These are phyloP conservation scores for Calonectria pteridis DNA, from an alignment of 2,329 filamentous ascomycete genomes.

Conservation along the genomic window DNA sequence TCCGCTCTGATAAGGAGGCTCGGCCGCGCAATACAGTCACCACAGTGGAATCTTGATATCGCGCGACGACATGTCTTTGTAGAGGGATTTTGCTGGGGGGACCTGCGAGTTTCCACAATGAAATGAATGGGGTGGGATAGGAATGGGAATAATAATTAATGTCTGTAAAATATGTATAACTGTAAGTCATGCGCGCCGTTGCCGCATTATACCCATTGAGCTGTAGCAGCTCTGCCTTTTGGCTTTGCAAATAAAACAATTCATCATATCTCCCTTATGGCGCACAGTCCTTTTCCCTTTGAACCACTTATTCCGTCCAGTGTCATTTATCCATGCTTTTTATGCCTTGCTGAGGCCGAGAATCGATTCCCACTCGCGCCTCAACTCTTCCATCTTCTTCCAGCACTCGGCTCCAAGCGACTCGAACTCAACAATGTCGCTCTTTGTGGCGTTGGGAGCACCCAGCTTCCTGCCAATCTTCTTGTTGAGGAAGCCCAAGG, in stretches of 20 bases:
- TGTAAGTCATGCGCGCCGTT: conserved; percentile 24
- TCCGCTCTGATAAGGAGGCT: conserved; percentile 57
- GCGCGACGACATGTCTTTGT: neutral
- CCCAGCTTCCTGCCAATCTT: conserved; percentile 70
- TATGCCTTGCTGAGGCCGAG: conserved; percentile 34
- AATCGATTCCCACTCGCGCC: conserved; percentile 72
- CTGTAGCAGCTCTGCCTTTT: conserved; percentile 22
- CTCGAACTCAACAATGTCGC: conserved; percentile 73
- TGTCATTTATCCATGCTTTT: neutral
- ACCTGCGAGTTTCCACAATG: neutral
- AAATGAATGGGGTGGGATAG: neutral
- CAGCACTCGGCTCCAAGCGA: conserved; percentile 71
- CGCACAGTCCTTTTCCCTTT: neutral
- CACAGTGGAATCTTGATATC: conserved; percentile 24
- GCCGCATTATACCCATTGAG: conserved; percentile 40
- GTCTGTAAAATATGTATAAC: conserved; percentile 17
- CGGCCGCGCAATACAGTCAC: conserved; percentile 34
- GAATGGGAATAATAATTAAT: conserved; percentile 23
- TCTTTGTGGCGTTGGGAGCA: conserved; percentile 69
- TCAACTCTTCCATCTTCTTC: conserved; percentile 78
- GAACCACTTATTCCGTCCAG: neutral
- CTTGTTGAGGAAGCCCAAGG: conserved; percentile 62
- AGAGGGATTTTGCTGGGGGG: neutral
- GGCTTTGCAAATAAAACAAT: neutral
- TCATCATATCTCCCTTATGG: neutral